phyloP scores from a whole-genome alignment of 257 asterid species.

The Fraxinus anomala region DNA sequence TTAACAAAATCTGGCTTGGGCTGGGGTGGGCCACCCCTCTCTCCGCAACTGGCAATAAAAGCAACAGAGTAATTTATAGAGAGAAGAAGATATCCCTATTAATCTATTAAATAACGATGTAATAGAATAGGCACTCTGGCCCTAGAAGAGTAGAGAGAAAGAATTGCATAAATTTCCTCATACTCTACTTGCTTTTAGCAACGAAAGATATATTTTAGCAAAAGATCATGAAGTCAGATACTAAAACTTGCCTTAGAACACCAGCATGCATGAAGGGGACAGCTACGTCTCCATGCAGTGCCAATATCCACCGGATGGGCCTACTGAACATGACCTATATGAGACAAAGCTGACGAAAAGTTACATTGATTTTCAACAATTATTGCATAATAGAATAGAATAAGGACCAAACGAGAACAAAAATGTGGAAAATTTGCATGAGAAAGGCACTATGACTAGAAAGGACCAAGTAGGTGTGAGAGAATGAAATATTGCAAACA shows the following conservation, averaged over 20 bases:
- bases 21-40: too few species aligned
- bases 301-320: conserved; percentile 96
- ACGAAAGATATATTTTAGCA: background rate
- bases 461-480: background rate
- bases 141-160: background rate
- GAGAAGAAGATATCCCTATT: too few species aligned
- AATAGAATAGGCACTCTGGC: too few species aligned
- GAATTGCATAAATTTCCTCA: background rate
- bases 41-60: too few species aligned
- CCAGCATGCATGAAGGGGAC: conserved; percentile 87
- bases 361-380: conserved; percentile 13
- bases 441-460: conserved; percentile 2
- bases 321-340: conserved; percentile 85
- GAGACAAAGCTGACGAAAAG: conserved; percentile 17
- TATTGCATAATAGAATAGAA: conserved; percentile 5
- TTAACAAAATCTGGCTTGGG: too few species aligned
- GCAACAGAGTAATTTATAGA: background rate
- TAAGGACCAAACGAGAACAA: conserved; percentile 16
- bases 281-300: conserved; percentile 76
- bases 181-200: background rate
- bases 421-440: background rate
- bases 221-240: conserved; percentile 12
- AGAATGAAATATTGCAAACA: background rate
- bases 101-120: too few species aligned
- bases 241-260: conserved; percentile 60